Evolutionary conservation across 805 yeast species (phyloP).

Genomic region (Candida orba): DNA sequence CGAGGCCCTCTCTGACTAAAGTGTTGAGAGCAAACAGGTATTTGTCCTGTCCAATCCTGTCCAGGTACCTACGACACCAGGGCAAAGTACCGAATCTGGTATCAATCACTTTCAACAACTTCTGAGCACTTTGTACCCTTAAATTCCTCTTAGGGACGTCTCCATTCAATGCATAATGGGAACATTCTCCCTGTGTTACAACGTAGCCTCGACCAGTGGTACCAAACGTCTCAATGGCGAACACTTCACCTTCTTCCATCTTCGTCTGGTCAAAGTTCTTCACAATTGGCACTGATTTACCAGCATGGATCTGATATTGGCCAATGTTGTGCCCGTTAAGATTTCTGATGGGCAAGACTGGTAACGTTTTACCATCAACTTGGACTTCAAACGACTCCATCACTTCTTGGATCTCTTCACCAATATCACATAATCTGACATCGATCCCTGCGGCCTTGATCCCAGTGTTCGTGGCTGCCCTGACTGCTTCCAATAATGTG

Average conservation of each 20-base stretch:
- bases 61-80: slow-evolving; percentile 92
- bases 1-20: slow-evolving; percentile 78
- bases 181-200: slow-evolving; percentile 79
- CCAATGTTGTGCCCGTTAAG: slow-evolving; percentile 91
- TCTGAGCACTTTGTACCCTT: slow-evolving; percentile 59
- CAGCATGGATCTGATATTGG: slow-evolving; percentile 82
- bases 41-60: slow-evolving; percentile 85
- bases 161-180: slow-evolving; percentile 74
- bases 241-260: slow-evolving; percentile 98
- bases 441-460: slow-evolving; percentile 91
- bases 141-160: slow-evolving; percentile 46
- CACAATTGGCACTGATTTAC: slow-evolving; percentile 94
- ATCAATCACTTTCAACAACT: slow-evolving; percentile 62
- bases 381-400: slow-evolving; percentile 97
- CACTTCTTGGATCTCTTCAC: slow-evolving; percentile 92
- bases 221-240: slow-evolving; percentile 98
- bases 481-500: slow-evolving; percentile 73
- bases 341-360: slow-evolving; percentile 84
- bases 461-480: slow-evolving; percentile 92
- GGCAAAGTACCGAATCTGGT: slow-evolving; percentile 89
- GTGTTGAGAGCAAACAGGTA: slow-evolving; percentile 81
- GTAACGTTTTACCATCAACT: slow-evolving; percentile 76
- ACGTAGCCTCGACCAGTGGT: slow-evolving; percentile 95
- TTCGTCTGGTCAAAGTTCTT: slow-evolving; percentile 89
- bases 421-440: slow-evolving; percentile 89